A percentile compares a stretch with the other conserved stretches of the same genome.
Evolutionary conservation across 2,329 filamentous ascomycete species (phyloP).

Genomic region (Calonectria montana): DNA sequence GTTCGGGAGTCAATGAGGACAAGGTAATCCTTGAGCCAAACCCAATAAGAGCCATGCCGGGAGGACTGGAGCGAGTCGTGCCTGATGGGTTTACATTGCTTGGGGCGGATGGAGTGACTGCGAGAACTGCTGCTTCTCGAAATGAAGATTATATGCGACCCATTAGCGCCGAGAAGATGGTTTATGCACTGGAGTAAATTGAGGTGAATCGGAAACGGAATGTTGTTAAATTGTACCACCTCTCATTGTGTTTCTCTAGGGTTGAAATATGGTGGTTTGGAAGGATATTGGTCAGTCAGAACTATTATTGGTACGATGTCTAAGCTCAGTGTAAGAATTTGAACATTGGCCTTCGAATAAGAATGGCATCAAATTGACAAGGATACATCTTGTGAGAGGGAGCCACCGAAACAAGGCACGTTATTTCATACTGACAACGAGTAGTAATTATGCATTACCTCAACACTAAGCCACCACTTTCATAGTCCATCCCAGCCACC

Average conservation of each 20-base stretch:
- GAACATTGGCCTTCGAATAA: too few relatives aligned
- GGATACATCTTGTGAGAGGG: too few relatives aligned
- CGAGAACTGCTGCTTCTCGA: conserved; percentile 30
- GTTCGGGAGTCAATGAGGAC: neutral
- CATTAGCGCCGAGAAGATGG: conserved; percentile 55
- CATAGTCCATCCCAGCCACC: neutral
- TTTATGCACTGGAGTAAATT: conserved; percentile 35
- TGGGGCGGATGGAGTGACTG: conserved; percentile 36
- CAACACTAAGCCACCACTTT: neutral
- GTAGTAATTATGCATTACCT: neutral
- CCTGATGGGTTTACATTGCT: conserved; percentile 44
- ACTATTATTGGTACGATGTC: too few relatives aligned
- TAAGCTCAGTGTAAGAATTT: too few relatives aligned
- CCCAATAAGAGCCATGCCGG: conserved; percentile 47
- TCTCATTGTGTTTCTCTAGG: too few relatives aligned
- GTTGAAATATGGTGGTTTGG: too few relatives aligned
- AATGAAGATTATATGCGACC: conserved; percentile 50
- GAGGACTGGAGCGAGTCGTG: conserved; percentile 41
- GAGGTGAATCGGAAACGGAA: neutral
- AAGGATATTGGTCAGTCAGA: too few relatives aligned
- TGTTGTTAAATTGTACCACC: too few relatives aligned
- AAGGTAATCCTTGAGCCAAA: conserved; percentile 41
- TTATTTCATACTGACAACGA: too few relatives aligned
- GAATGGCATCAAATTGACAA: too few relatives aligned
- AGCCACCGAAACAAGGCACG: too few relatives aligned